phyloP scores from a whole-genome alignment of 805 yeast species.

The Candida fluviatilis region DNA sequence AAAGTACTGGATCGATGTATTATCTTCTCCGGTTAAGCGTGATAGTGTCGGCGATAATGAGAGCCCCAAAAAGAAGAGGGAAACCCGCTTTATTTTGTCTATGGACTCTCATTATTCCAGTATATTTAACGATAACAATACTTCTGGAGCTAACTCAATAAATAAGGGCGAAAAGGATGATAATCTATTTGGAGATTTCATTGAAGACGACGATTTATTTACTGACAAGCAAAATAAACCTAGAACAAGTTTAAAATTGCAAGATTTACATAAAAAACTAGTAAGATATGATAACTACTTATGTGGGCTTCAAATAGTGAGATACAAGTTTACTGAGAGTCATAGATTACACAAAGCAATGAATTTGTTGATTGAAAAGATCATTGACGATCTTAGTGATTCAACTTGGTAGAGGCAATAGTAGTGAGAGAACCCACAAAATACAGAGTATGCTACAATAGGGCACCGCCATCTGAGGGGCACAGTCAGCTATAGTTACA shows the following conservation, averaged over 20 bases:
- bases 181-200: conserved; percentile 7
- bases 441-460: too few relatives aligned
- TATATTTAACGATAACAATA: conserved; percentile 17
- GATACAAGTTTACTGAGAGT: neutral
- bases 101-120: conserved; percentile 26
- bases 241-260: conserved; percentile 5
- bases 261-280: neutral
- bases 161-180: conserved; percentile 11
- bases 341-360: conserved; percentile 5
- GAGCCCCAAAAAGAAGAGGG: neutral
- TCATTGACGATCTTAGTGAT: conserved; percentile 8
- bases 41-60: neutral
- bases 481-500: too few relatives aligned
- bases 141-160: conserved; percentile 2
- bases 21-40: conserved; percentile 1
- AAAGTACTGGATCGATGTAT: conserved; percentile 19
- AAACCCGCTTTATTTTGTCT: conserved; percentile 12
- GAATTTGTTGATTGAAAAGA: conserved; percentile 8
- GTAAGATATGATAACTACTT: conserved; percentile 1
- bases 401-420: conserved; percentile 8
- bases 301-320: conserved; percentile 1
- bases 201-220: conserved; percentile 14
- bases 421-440: too few relatives aligned
- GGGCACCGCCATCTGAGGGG: too few relatives aligned
- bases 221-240: conserved; percentile 7